These are phyloP conservation scores for Vicia villosa DNA, from an alignment of 306 rosid species.

Conservation along the genomic window DNA sequence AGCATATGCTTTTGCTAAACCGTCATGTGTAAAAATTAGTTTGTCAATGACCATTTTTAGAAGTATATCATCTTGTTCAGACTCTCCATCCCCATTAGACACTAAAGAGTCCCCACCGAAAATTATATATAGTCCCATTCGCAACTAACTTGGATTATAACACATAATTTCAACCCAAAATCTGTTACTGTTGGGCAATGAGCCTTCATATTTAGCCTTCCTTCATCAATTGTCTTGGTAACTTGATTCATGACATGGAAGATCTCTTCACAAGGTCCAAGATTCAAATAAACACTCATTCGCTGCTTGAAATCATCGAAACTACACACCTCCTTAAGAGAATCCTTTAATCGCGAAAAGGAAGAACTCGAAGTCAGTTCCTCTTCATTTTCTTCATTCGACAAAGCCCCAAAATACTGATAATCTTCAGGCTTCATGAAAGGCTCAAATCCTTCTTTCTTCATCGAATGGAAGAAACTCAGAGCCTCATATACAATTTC, in stretches of 20 bases:
- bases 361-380: no score
- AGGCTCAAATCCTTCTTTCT: no score
- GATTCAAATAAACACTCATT: constrained; percentile 66
- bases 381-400: no score
- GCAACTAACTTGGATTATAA: constrained; percentile 80
- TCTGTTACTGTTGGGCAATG: constrained; percentile 88
- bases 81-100: constrained; percentile 50
- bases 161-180: constrained; percentile 77
- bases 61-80: constrained; percentile 63
- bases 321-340: constrained; percentile 76
- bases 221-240: constrained; percentile 75
- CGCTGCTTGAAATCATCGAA: constrained; percentile 83
- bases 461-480: no score
- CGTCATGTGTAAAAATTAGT: constrained; percentile 67
- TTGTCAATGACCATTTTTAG: constrained; percentile 78
- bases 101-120: constrained; percentile 86
- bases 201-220: constrained; percentile 86
- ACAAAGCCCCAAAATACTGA: no score
- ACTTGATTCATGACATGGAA: constrained; percentile 68
- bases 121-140: constrained; percentile 71
- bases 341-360: constrained; percentile 48
- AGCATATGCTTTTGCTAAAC: constrained; percentile 70
- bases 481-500: no score
- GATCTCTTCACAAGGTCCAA: constrained; percentile 61
- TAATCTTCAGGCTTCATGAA: no score